Percentiles rank a stretch among this genome's conserved stretches.
These are phyloP conservation scores for Aspergillus tubingensis DNA, from an alignment of 2,329 filamentous ascomycete genomes.

Conservation along the genomic window DNA sequence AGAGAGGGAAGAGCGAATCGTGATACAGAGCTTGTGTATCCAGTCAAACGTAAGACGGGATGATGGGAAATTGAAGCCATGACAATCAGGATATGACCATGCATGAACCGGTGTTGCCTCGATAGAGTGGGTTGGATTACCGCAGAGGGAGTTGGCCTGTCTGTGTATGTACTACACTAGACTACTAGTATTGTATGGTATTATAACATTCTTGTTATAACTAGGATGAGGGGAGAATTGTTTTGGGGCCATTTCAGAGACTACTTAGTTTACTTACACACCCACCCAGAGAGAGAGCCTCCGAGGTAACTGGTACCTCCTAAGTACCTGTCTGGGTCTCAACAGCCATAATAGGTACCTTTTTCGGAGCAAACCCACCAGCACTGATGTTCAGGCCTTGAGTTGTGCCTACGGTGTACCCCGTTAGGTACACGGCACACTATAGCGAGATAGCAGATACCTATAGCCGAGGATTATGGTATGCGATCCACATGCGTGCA, in stretches of 20 bases:
- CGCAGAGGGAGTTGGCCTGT: background rate
- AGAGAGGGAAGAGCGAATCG: background rate
- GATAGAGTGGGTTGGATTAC: conserved; percentile 7
- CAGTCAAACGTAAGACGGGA: background rate
- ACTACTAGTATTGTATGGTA: background rate
- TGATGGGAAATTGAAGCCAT: background rate
- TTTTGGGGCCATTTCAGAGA: background rate
- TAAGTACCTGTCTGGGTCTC: background rate
- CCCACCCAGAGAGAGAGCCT: background rate
- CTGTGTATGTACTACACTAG: background rate
- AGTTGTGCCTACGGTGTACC: background rate
- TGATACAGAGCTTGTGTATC: background rate
- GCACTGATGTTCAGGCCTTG: background rate
- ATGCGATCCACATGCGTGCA: background rate
- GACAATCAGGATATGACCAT: conserved; percentile 10
- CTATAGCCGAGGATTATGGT: background rate
- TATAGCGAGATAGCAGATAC: background rate
- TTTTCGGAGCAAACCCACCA: background rate
- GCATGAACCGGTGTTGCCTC: conserved; percentile 25
- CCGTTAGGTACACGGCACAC: background rate
- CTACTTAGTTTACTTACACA: background rate
- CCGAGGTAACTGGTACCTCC: background rate
- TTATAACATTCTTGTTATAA: background rate
- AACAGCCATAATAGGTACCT: too few species aligned
- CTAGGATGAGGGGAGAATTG: too few species aligned